Evolutionary conservation across 176 grass and related monocot genomes (phyloP), one percentile per base, ranked within the genome.

Genomic region (Cocos nucifera): DNA sequence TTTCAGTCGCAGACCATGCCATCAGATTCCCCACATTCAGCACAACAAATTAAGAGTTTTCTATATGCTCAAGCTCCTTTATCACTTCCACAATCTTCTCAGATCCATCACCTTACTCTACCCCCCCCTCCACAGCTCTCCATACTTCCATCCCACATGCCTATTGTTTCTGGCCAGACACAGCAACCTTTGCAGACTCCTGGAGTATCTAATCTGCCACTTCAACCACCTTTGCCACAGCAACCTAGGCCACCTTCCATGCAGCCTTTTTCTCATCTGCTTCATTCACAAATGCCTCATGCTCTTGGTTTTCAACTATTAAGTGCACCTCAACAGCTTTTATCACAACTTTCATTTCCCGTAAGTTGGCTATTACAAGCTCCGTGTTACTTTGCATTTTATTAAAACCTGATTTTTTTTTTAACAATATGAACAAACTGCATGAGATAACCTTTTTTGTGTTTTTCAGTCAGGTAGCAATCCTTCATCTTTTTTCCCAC

Each of bases 141-240:
- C 21, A 79, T 67, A 76, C n/a, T 78, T 55, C 80, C 74, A 22
- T 80, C 88, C 49, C 80, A 92, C 68, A 53, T 83, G 59, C 61
- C 86, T 21, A 76, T 66, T 63, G 30, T 61, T 32, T 65, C 84
- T 55, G 72, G 65, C 59, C 75, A 85, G 29, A 63, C 63, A 65
- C 87, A 83, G 15, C 82, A 86, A 62, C 56, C 79, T 56, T 64
- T 90, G 73, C 87, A 90, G 73, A 86, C 49, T 80, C 79, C 76
- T 75, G 87, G 69, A 77, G 66, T 83, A 18, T 88, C 79, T 70
- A 98, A 89, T 72, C 94, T 89, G 58, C 84, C 68, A 56, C 61
- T 88, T 28, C 93, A 82, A 67, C 94, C 85, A 60, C 76, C 84
- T 29, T 65, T 91, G 74, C 87, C 88, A 18, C 85, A 80, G 51